phyloP scores from a whole-genome alignment of 1,139 yeast species.

The Hemisphaericaspora xylanilytica region DNA sequence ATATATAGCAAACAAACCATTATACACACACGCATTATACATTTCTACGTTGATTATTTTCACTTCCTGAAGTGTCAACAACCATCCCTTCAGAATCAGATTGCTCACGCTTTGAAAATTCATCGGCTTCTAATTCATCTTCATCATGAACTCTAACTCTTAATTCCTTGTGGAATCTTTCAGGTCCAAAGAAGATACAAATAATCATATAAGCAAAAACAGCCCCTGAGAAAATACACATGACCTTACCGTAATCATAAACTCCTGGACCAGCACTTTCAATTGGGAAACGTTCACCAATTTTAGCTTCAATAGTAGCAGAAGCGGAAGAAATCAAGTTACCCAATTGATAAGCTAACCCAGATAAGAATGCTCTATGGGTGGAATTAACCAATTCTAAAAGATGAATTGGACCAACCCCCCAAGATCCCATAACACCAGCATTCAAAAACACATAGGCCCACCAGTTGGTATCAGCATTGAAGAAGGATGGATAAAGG shows the following conservation, averaged over 20 bases:
- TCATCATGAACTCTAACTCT: constrained; percentile 3
- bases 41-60: background rate
- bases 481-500: constrained; percentile 33
- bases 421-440: constrained; percentile 41
- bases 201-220: constrained; percentile 32
- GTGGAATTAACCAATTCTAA: constrained; percentile 37
- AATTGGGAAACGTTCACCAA: constrained; percentile 33
- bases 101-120: too few species aligned
- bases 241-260: constrained; percentile 36
- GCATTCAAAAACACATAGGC: constrained; percentile 24
- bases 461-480: constrained; percentile 29
- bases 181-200: constrained; percentile 33
- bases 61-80: constrained; percentile 4
- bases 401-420: constrained; percentile 36
- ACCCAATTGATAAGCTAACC: constrained; percentile 41
- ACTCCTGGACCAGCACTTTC: constrained; percentile 15
- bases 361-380: constrained; percentile 35
- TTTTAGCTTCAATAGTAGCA: constrained; percentile 34
- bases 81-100: too few species aligned
- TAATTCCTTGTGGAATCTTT: constrained; percentile 25
- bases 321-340: constrained; percentile 38
- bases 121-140: constrained; percentile 1
- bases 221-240: constrained; percentile 40
- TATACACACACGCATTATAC: too few species aligned
- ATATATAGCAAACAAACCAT: too few species aligned